Base-by-base conservation (phyloP, 1,284 basidiomycete species). In the Pterulicium gracile region DNA sequence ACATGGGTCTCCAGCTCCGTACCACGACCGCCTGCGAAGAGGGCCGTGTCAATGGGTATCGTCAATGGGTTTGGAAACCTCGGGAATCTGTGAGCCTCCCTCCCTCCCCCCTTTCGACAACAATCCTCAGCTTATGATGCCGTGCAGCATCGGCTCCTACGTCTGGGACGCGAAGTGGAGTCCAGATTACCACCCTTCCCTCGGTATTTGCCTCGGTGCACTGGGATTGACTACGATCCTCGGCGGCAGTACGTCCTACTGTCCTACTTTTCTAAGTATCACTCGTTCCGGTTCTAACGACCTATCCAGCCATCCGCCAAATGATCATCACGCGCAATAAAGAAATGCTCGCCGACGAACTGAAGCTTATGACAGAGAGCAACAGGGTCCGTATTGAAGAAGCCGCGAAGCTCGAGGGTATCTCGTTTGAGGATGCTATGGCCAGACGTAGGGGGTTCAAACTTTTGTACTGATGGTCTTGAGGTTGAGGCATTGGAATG, bases 1-100 rank as follows among this genome's bases (percentile, higher is more conserved):
- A 74, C 77, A 0, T 85, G 82, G 79, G 75, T 79, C 3, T 70
- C 77, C 0, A 80, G 79, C 50, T 65, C 72, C 0, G 63, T 84
- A 46, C 74, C 80, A 2, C 68, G 81, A 4, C 81, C 80, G 23
- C 81, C 81, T 22, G 74, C 77, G 53, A 77, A 73, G 52, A 63
- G 74, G 18, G 65, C 72, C 3, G 70, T 65, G 1, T 69, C 70
- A 0, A 72, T 76, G 7, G 58, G 55, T 21, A 39, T 64, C 7
- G 60, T 62, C 3, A 63, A 61, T 48, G 62, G 62, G 14, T 42
- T 56, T 2, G 58, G 54, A 18, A 61, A 63, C 36, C 50, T 64
- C 2, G 59, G 61, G 4, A 56, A 52, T 35, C 12, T 60, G 55
- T 57, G 58, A 57, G 67, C 66, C 58, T 35, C 61, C 57, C 2